Base-by-base conservation (phyloP, 768 basidiomycete genomes). In the Paxillus rubicundulus region DNA sequence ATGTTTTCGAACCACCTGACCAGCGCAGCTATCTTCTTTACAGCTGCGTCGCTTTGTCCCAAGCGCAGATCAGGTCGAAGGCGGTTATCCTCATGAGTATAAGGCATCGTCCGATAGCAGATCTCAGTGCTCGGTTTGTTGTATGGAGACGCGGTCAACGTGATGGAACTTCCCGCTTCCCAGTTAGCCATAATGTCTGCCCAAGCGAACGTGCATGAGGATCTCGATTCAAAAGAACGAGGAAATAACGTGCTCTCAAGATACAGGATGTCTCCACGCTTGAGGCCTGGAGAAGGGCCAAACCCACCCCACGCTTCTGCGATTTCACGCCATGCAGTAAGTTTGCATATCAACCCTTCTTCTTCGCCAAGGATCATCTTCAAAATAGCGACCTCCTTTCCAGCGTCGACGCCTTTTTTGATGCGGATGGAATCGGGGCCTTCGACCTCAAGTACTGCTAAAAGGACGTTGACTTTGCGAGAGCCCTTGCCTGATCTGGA, bases 51-150 rank as follows among this genome's bases (percentile, higher is more conserved):
- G 52, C 83, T 88, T 53, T 74, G 72, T 1, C 83, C 87, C 3
- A 92, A 72, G 32, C 88, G 76, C 38, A 91, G 66, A 66, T 92
- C 90, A 16, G 90, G 89, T 6, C 87, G 78, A 5, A 87, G 69
- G 5, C 73, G 74, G 16, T 72, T 70, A 63, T 92, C 88, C 54
- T 80, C 77, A 27, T 74, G 74, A 1, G 76, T 73, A 56, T 79
- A 77, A 2, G 88, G 86, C 80, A 92, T 80, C 7, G 87, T 85
- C 17, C 90, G 82, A 69, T 86, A 92, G 63, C 90, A 92, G 14
- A 92, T 84, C 56, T 84, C 76, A 43, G 82, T 63, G 46, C 65
- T 71, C 1, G 88, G 85, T 43, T 78, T 81, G 21, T 84, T 76
- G 58, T 82, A 78, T 12, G 85, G 82, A 1, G 89, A 91, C 0